Base-by-base conservation (phyloP, 2,329 filamentous ascomycete genomes). In the Tolypocladium sp. region DNA sequence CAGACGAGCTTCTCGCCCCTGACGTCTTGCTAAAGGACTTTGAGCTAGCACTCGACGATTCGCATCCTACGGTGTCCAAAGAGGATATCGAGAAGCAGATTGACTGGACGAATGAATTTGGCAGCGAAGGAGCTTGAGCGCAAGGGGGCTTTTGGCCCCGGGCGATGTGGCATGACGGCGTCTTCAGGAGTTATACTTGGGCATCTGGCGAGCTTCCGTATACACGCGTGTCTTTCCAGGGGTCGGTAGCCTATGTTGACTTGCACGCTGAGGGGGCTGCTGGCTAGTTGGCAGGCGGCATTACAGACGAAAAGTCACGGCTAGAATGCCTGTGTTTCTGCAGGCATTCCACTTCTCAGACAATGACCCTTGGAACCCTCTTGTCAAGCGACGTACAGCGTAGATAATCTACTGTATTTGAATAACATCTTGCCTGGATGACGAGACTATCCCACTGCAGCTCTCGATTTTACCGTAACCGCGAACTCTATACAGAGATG, bases 21-120 rank as follows among this genome's bases (percentile, higher is more conserved):
- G 83, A 91, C 1, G 86, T 99, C 27, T 82, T 88, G 63, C 82
- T 96, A 59, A 95, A 95, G 72, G 94, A 99, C 73, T 97, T 99
- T 70, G 82, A 95, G 71, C 91, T 93, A 73, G 93, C 94, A 1
- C 89, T 99, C 68, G 92, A 91, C 70, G 86, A 87, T 54, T 91
- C 91, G 56, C 80, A 94, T 69, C 94, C 94, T 27, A 97, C 94
- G 0, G 94, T 99, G 57, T 94, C 91, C 57, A 81, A 84, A 56
- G 91, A 92, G 56, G 95, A 99, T 71, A 81, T 99, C 53, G 82
- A 85, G 65, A 83, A 85, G 68, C 97, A 93, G 72, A 82, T 89
- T 54, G 92, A 97, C 52, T 99, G 94, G 94, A 99, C 94, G 12
- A 84, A 88, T 68, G 92, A 97, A 76, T 97, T 97, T 76, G 93